Base-by-base conservation (phyloP, 2,329 filamentous ascomycete genomes). In the Diaporthe citri region DNA sequence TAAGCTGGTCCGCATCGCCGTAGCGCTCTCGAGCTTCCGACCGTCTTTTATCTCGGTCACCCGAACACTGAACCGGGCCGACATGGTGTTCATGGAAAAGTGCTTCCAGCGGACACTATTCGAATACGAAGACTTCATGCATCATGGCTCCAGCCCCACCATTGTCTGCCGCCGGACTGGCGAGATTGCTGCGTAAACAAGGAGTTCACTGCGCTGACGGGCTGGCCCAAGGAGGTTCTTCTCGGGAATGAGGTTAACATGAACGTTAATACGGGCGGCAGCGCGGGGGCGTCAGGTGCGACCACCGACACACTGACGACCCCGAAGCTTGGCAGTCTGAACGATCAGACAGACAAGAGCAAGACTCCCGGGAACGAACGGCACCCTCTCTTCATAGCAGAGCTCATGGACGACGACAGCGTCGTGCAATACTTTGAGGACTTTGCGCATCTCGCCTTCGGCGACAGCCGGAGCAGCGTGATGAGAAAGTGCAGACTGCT, bases 61-160 rank as follows among this genome's bases (percentile, higher is more conserved):
- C 28, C 94, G 94, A 80, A 95, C 95, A n/a, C 87, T 98, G 76
- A 96, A 95, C 77, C 89, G 93, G 25, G 93, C 97, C 80, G 97
- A 99, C 83, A 87, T 98, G 39, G 92, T 99, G 31, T 98, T 98
- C 83, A 98, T 98, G 94, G 97, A 99, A 83, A 97, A 97, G 85
- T 97, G 94, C 80, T 95, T 98, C 81, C 97, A 99, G 84, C 91
- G 97, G 51, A 97, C 95, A 0, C 88, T 98, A 15, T 95, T 95
- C 81, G 95, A 98, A 82, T 97, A 97, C 80, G 95, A 98, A 81
- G 95, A 97, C 78, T 97, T 97, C 78, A 94, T 98, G 86, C 92
- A 94, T 74, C 92, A 95, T 77, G 95, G 93, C 76, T 95, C 95
- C 52, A 97, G 95, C 5, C 97, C 97, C 0, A 97, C 96, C 0